Conservation (phyloP, 2,329 filamentous ascomycete genomes). For the Metarhizium anisopliae region DNA sequence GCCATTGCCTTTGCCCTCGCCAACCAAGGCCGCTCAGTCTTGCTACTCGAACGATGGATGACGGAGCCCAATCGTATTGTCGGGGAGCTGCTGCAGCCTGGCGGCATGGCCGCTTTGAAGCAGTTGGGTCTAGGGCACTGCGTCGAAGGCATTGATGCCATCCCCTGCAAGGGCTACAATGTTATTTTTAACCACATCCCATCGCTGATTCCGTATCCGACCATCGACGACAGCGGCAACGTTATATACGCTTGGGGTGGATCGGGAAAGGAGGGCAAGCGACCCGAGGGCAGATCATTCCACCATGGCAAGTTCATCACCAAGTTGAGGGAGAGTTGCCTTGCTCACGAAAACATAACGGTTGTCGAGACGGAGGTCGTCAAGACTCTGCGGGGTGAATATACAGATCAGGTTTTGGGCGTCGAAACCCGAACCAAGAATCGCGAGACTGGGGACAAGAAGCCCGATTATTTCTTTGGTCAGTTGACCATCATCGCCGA, state of each 20-base stretch:
- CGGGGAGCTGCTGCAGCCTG: conserved; percentile 88
- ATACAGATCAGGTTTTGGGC: conserved; percentile 67
- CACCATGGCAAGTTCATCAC: conserved; percentile 92
- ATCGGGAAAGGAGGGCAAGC: conserved; percentile 26
- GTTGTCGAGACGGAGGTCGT: conserved; percentile 84
- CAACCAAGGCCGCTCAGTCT: conserved; percentile 81
- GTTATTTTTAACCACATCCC: conserved; percentile 71
- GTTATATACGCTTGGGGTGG: conserved; percentile 28
- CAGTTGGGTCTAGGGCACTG: conserved; percentile 74
- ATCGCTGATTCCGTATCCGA: conserved; percentile 72
- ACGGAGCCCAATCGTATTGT: conserved; percentile 94
- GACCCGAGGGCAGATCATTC: conserved; percentile 66
- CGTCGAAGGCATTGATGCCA: conserved; percentile 79
- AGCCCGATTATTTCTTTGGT: conserved; percentile 73
- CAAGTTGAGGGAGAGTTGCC: conserved; percentile 67
- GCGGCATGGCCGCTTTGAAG: conserved; percentile 72
- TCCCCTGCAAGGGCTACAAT: conserved; percentile 77
- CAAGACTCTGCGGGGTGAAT: conserved; percentile 61
- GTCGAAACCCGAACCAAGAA: conserved; percentile 65
- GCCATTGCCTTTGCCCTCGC: conserved; percentile 77
- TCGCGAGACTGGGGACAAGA: conserved; percentile 44
- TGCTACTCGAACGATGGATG: conserved; percentile 80
- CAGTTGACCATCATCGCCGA: conserved; percentile 83
- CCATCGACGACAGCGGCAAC: conserved; percentile 39
- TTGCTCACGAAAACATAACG: conserved; percentile 71